Conservation (phyloP, 116 monocot species). For the Iris pallida region DNA sequence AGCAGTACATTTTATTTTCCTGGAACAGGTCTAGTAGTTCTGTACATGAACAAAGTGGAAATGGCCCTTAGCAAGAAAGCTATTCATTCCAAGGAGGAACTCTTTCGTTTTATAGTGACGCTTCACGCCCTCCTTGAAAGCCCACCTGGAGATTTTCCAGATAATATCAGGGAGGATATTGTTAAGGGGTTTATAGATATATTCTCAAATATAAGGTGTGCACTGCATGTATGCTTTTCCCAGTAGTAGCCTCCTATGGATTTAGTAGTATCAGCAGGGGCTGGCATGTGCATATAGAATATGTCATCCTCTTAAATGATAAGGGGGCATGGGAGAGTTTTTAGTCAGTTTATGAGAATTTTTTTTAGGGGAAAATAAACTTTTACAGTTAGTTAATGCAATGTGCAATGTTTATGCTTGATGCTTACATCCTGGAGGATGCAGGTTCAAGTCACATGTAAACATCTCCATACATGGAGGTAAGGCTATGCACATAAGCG, state of each 20-base stretch:
- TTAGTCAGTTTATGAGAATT: background rate
- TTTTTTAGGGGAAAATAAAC: no score
- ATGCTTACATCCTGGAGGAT: no score
- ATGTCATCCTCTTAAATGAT: background rate
- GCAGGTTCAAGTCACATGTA: no score
- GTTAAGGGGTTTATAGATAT: constrained; percentile 53
- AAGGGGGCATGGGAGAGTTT: background rate
- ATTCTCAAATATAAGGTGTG: constrained; percentile 56
- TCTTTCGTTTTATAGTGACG: constrained; percentile 56
- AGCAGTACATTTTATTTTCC: background rate
- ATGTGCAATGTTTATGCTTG: no score
- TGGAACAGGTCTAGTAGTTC: constrained; percentile 52
- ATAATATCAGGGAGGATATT: constrained; percentile 47
- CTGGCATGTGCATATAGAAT: background rate
- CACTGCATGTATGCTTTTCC: background rate
- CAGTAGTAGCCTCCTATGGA: background rate
- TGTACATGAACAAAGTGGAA: constrained; percentile 55
- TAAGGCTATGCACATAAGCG: no score
- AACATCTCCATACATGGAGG: no score
- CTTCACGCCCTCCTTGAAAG: constrained; percentile 79
- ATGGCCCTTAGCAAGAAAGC: constrained; percentile 20
- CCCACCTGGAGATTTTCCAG: constrained; percentile 79
- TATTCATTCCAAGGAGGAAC: constrained; percentile 62
- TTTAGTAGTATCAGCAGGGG: background rate
- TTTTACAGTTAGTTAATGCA: no score